Percentiles rank a stretch among this genome's conserved stretches.
These are phyloP conservation scores for Chrysanthemum lavandulifolium DNA, from an alignment of 129 eudicot species.

Conservation along the genomic window DNA sequence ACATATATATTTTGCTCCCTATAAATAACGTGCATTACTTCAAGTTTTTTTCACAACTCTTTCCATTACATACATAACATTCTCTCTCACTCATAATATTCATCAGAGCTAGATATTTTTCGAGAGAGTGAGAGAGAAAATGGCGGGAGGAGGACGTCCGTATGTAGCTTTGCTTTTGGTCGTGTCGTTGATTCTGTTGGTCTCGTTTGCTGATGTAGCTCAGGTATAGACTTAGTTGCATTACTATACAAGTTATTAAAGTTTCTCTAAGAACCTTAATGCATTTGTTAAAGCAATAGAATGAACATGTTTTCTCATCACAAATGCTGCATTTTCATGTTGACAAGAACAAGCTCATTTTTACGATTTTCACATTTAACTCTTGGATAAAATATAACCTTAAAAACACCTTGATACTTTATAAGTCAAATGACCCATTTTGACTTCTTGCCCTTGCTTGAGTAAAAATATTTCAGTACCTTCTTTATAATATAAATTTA, in stretches of 20 bases:
- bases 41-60: conserved; percentile 14
- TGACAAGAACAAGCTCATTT: no score
- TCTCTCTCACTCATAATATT: not conserved
- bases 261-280: no score
- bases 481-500: no score
- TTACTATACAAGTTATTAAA: no score
- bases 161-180: conserved; percentile 33
- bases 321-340: no score
- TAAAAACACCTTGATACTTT: no score
- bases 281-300: no score
- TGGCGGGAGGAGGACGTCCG: conserved; percentile 41
- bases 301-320: no score
- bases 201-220: conserved; percentile 43
- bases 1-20: conserved; percentile 18
- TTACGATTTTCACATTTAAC: no score
- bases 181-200: conserved; percentile 39
- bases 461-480: not conserved
- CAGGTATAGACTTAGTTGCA: conserved; percentile 35
- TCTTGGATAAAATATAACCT: no score
- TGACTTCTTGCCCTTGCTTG: no score
- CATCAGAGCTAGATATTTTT: not conserved
- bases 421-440: no score
- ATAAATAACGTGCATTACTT: conserved; percentile 21
- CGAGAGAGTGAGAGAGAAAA: conserved; percentile 8
- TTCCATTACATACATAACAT: not conserved